Base-by-base conservation (phyloP, 2,329 filamentous ascomycete genomes). In the Rasamsonia emersonii region DNA sequence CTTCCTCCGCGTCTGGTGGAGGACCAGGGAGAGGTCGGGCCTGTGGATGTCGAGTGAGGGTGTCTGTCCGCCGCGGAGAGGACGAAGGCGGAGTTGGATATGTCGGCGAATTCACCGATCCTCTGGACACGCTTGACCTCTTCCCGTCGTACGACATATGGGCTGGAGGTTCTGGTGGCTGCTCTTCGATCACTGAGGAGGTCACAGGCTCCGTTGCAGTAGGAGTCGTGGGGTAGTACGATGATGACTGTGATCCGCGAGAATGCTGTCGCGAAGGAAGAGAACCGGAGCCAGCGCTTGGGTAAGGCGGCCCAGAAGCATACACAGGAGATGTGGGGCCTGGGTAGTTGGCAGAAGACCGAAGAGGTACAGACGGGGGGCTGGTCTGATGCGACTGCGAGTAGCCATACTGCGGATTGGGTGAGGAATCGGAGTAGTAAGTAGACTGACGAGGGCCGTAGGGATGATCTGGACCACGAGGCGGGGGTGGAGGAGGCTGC, bases 1-100 rank as follows among this genome's bases (percentile, higher is more conserved):
- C 37, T 25, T 46, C 46, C 14, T 67, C 64, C 3, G 59, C 59
- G 18, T 70, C 68, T 23, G 61, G 46, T 1, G 73, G 73, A 7
- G 70, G 68, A 0, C 71, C 71, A 2, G 75, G 75, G n/a, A 77
- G 59, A 19, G 75, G 74, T 15, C 75, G 62, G 6, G 70, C 54
- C 28, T 72, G 67, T 5, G 70, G 73, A 50, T 78, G 73, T 33
- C 72, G 67, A 14, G 64, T 68, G 5, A 70, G 46, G 0, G 72
- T 73, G 40, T 69, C 65, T 2, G 63, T 66, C 41, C 69, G 61
- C 34, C 67, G 62, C 10, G 68, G 68, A 1, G 64, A 65, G 38
- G 69, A 58, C 16, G 62, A 62, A 2, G 67, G 59, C 10, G 66
- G 62, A 8, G 71, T 66, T 4, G 72, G 70, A 1, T 58, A 56